Conservation (phyloP, 2,329 filamentous ascomycete genomes). For the Penicillium sp. region DNA sequence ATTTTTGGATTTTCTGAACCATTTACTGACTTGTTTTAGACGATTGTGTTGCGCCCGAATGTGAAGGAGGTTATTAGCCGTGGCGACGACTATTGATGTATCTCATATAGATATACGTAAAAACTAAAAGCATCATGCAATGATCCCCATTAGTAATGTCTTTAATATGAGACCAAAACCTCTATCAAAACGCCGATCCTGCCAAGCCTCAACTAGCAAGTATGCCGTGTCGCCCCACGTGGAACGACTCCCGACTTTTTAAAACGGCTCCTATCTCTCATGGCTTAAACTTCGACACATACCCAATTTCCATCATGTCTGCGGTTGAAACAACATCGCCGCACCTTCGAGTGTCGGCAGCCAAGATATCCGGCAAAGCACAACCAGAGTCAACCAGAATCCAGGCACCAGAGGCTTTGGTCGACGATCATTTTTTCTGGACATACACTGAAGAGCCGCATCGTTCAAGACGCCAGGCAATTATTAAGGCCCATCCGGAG, state of each 20-base stretch:
- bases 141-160: conserved; percentile 4
- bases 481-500: conserved; percentile 98
- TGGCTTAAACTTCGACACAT: conserved; percentile 8
- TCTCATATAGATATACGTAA: conserved; percentile 3
- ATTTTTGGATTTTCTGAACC: neutral
- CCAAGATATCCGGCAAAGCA: conserved; percentile 23
- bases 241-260: conserved; percentile 32
- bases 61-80: conserved; percentile 86
- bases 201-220: conserved; percentile 19
- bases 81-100: conserved; percentile 73
- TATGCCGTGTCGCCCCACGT: conserved; percentile 37
- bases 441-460: conserved; percentile 98
- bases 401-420: conserved; percentile 31
- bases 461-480: conserved; percentile 81
- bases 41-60: conserved; percentile 71
- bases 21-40: conserved; percentile 48
- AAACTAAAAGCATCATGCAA: conserved; percentile 7
- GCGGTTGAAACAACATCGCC: conserved; percentile 31
- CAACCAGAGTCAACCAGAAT: conserved; percentile 25
- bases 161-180: neutral
- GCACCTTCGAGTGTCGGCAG: conserved; percentile 36
- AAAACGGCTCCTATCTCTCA: conserved; percentile 13
- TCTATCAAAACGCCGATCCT: conserved; percentile 8
- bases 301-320: conserved; percentile 27
- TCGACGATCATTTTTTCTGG: conserved; percentile 80